These are phyloP conservation scores for Aspergillus jensenii DNA, from an alignment of 2,329 filamentous ascomycete genomes.

Conservation along the genomic window DNA sequence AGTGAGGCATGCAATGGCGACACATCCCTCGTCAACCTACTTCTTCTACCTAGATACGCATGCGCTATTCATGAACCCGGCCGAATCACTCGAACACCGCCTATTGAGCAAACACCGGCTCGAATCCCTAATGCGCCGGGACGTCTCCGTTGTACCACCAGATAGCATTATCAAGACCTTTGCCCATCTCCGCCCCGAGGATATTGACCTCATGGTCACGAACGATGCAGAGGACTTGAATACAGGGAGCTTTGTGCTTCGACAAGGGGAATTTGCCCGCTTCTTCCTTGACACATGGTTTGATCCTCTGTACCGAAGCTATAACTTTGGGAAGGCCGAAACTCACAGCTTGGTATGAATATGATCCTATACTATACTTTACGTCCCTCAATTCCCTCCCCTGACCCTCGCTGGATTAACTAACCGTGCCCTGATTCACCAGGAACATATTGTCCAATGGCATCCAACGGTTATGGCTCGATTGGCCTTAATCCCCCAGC, in stretches of 20 bases:
- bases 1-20: constrained; percentile 81
- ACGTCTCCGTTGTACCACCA: constrained; percentile 84
- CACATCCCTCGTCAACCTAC: constrained; percentile 72
- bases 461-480: constrained; percentile 93
- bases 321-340: constrained; percentile 96
- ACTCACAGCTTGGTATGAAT: constrained; percentile 76
- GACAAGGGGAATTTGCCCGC: constrained; percentile 84
- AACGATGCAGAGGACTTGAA: constrained; percentile 81
- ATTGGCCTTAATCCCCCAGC: constrained; percentile 84
- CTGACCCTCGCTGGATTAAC: constrained; percentile 1
- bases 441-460: constrained; percentile 93
- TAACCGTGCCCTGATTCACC: constrained; percentile 25
- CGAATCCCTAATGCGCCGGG: constrained; percentile 77
- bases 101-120: constrained; percentile 68
- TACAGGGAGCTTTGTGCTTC: constrained; percentile 74
- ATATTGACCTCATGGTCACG: constrained; percentile 78
- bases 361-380: not conserved
- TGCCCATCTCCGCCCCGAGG: constrained; percentile 70
- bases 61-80: constrained; percentile 83
- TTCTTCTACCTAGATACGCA: constrained; percentile 87
- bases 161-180: constrained; percentile 98
- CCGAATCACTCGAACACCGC: constrained; percentile 66
- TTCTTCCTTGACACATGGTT: constrained; percentile 97
- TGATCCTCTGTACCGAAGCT: constrained; percentile 86
- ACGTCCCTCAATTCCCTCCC: not conserved